Evolutionary conservation across 2,329 filamentous ascomycete species (phyloP), one percentile per base, ranked within the genome.

Genomic region (Furcasterigmium furcatum): DNA sequence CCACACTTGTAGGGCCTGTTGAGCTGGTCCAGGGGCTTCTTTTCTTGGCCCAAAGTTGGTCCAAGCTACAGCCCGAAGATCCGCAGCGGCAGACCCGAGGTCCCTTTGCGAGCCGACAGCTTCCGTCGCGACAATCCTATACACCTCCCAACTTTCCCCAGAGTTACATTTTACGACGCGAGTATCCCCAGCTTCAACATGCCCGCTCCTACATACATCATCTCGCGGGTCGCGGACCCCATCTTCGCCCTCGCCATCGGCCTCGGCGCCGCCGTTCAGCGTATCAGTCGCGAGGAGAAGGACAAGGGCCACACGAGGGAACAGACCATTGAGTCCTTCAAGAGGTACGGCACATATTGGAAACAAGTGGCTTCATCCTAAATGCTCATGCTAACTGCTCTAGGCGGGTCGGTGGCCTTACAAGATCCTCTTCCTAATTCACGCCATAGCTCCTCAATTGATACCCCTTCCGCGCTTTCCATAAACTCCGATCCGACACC

Each of bases 241-340:
- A 71, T 83, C 29, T 83, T 83, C 44, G 79, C 77, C 32, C 55
- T 82, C 13, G 58, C 73, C 46, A 81, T 82, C 44, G 79, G 79
- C 16, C 53, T 81, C 22, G 71, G 72, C 20, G 79, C 79, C 2
- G 77, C 79, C 21, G 74, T 65, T 9, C 73, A 72, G 36, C 72
- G 79, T 50, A 80, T 83, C 66, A 81, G 75, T 52, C 77, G 79
- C 30, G 79, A 83, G 55, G 76, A 79, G 52, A 77, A 77, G 60
- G 74, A 74, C 42, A 79, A 80, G 62, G 79, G 79, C 44, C 74
- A 61, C 55, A 75, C 72, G 3, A 72, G 71, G 3, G 63, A 70
- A 38, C 65, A 82, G 52, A 80, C 73, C 0, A 58, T 81, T 39
- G 65, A 73, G 16, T 67, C 68, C 44, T 65, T 64, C 10, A 68